phyloP scores from a whole-genome alignment of 2,329 filamentous ascomycete genomes.

The Aureobasidium sp. region DNA sequence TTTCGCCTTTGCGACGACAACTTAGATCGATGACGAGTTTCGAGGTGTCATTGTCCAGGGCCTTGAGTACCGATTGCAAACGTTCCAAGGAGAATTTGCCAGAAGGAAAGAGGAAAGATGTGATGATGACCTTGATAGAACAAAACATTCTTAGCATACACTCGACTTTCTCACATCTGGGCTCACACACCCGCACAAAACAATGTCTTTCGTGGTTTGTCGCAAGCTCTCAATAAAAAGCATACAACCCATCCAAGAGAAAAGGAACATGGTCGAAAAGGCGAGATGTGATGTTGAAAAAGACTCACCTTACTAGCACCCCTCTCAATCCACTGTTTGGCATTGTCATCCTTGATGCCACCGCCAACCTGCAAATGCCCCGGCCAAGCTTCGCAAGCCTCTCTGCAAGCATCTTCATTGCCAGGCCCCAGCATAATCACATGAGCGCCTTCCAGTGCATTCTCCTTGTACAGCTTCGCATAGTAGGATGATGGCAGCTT shows the following conservation, averaged over 20 bases:
- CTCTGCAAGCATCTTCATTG: constrained; percentile 71
- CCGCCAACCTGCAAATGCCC: constrained; percentile 80
- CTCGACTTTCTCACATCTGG: not conserved
- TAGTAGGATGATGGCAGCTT: constrained; percentile 75
- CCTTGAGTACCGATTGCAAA: constrained; percentile 64
- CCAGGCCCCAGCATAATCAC: constrained; percentile 94
- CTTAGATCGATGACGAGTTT: constrained; percentile 94
- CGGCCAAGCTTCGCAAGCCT: constrained; percentile 74
- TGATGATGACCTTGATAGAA: constrained; percentile 74
- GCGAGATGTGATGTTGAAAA: not conserved
- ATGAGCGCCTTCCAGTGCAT: constrained; percentile 71
- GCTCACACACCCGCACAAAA: not conserved
- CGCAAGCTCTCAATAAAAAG: not conserved
- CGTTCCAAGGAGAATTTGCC: constrained; percentile 73
- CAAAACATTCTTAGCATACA: not conserved
- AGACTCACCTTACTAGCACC: constrained; percentile 76
- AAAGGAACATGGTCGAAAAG: not conserved
- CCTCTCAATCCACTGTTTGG: constrained; percentile 73
- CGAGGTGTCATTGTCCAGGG: constrained; percentile 64
- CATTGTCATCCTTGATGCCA: constrained; percentile 84
- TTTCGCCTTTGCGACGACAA: constrained; percentile 68
- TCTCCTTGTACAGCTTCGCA: constrained; percentile 70
- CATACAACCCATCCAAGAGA: not conserved
- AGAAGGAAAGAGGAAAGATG: constrained; percentile 84
- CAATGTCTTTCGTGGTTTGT: not conserved